Evolutionary conservation across 352 stramenopile species (phyloP).

Genomic region (Pythium volutum): DNA sequence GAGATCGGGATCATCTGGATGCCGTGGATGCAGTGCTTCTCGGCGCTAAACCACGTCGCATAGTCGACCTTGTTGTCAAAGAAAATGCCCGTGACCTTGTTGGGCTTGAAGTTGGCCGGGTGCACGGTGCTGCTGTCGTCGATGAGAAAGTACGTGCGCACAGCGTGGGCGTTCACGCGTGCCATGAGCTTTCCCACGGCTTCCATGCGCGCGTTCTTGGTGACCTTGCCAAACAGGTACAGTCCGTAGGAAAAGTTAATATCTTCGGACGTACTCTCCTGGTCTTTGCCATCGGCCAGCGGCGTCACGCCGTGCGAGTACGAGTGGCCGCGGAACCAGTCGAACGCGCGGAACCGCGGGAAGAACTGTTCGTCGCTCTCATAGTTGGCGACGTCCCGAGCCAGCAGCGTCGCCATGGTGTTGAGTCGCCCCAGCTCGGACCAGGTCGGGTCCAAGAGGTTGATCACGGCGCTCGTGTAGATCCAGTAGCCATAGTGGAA

Average conservation of each 20-base stretch:
- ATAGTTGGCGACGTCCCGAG: conserved; percentile 60
- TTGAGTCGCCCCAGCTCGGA: conserved; percentile 47
- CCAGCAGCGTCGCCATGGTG: conserved; percentile 34
- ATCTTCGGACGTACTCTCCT: conserved; percentile 66
- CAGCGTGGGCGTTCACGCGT: conserved; percentile 50
- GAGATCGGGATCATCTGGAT: conserved; percentile 81
- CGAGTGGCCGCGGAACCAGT: conserved; percentile 69
- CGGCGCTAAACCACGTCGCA: conserved; percentile 68
- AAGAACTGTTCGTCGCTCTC: conserved; percentile 40
- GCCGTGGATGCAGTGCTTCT: conserved; percentile 67
- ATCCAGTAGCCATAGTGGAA: conserved; percentile 79
- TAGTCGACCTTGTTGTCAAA: conserved; percentile 50
- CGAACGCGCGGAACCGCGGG: conserved; percentile 53
- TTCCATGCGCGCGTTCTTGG: conserved; percentile 31
- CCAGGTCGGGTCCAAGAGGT: conserved; percentile 70
- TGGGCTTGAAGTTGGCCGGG: conserved; percentile 49
- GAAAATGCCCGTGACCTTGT: conserved; percentile 47
- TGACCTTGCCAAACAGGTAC: conserved; percentile 52
- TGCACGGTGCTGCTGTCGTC: conserved; percentile 47
- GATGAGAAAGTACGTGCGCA: conserved; percentile 71
- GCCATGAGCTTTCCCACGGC: conserved; percentile 53
- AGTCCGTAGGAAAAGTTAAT: conserved; percentile 53
- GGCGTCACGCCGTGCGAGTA: conserved; percentile 66
- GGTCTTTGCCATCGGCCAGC: conserved; percentile 59
- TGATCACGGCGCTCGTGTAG: conserved; percentile 58